These are phyloP conservation scores for Penicillium hordei DNA, from an alignment of 2,329 filamentous ascomycete species.

Conservation along the genomic window DNA sequence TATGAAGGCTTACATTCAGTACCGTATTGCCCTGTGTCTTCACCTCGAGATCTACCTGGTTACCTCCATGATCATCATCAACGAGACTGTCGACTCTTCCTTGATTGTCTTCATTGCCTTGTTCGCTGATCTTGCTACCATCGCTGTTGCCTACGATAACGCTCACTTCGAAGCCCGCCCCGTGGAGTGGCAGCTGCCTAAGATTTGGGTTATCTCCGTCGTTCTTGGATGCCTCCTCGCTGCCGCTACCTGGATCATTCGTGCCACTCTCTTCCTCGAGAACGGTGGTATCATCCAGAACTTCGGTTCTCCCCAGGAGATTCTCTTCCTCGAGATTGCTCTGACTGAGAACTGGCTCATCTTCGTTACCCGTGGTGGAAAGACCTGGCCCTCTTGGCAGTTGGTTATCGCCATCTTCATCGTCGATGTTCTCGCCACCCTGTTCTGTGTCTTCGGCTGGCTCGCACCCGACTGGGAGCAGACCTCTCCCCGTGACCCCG, in stretches of 20 bases:
- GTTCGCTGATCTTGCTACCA: constrained; percentile 76
- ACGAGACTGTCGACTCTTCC: constrained; percentile 70
- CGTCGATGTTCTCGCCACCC: constrained; percentile 69
- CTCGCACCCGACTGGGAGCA: constrained; percentile 53
- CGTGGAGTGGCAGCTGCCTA: constrained; percentile 77
- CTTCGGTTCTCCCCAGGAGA: constrained; percentile 71
- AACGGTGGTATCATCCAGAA: constrained; percentile 73
- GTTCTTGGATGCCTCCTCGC: constrained; percentile 66
- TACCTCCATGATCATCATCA: constrained; percentile 76
- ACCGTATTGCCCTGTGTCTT: constrained; percentile 72
- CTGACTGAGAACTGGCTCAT: constrained; percentile 96
- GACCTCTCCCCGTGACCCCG: constrained; percentile 31
- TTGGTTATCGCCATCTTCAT: constrained; percentile 68
- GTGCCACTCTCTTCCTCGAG: constrained; percentile 66
- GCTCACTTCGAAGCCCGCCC: constrained; percentile 72
- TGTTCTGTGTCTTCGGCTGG: constrained; percentile 77
- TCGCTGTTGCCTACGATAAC: constrained; percentile 77
- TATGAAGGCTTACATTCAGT: constrained; percentile 76
- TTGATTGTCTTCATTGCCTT: constrained; percentile 77
- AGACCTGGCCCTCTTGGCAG: constrained; percentile 74
- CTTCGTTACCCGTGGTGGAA: constrained; percentile 86
- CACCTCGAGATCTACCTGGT: constrained; percentile 75
- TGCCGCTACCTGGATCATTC: constrained; percentile 69
- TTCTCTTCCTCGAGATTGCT: constrained; percentile 86
- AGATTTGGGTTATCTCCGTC: constrained; percentile 70